Conservation (phyloP, 768 basidiomycete species). For the Agaricus bisporus region DNA sequence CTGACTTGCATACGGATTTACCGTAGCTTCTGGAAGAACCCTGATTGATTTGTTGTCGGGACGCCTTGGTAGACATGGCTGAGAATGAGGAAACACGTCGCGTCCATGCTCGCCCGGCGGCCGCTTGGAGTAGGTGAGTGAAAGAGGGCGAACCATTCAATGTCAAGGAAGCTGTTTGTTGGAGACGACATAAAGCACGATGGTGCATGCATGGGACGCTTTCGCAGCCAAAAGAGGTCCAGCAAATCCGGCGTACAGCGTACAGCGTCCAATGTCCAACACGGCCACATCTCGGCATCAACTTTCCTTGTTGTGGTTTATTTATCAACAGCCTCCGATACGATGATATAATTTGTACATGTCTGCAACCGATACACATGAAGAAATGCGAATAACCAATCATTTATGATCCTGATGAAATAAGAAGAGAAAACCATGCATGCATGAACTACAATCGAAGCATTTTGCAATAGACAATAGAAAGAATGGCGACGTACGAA, state of each 20-base stretch:
- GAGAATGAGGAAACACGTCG: conserved; percentile 18
- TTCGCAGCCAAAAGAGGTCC: conserved; percentile 8
- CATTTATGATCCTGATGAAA: conserved; percentile 5
- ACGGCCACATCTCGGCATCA: conserved; percentile 1
- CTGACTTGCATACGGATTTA: not conserved
- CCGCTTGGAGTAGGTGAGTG: conserved; percentile 36
- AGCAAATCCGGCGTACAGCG: conserved; percentile 1
- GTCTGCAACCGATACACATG: conserved; percentile 3
- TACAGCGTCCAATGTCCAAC: not conserved
- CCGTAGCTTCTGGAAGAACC: not conserved
- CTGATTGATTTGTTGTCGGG: not conserved
- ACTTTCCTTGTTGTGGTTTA: conserved; percentile 1
- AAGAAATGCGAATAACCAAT: conserved; percentile 3
- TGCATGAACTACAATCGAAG: conserved; percentile 1
- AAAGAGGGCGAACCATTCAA: conserved; percentile 24
- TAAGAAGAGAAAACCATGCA: not conserved
- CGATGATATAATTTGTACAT: not conserved
- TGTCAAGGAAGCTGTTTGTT: conserved; percentile 15
- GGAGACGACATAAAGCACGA: conserved; percentile 33
- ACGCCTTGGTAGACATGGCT: not conserved
- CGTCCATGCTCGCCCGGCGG: conserved; percentile 45
- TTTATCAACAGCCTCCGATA: not conserved
- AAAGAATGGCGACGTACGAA: not conserved
- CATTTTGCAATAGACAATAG: not conserved
- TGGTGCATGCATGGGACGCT: conserved; percentile 44